phyloP scores from a whole-genome alignment of 495 filamentous ascomycete genomes.

The Oidiodendron maius region DNA sequence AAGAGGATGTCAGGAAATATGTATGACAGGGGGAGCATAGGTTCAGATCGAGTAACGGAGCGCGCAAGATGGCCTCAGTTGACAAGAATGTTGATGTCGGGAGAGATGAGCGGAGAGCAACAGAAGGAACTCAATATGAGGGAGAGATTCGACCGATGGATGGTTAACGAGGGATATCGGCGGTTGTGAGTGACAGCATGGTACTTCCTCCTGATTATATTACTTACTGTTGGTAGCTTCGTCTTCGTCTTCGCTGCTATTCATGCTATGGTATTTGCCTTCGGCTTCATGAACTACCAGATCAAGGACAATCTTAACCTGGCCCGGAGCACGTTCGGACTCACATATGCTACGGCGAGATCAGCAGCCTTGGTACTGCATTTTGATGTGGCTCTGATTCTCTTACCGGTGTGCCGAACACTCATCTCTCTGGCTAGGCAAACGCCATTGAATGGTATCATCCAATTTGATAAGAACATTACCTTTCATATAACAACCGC shows the following conservation, averaged over 20 bases:
- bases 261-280: slow-evolving; percentile 63
- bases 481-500: slow-evolving; percentile 75
- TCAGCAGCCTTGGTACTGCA: slow-evolving; percentile 65
- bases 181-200: slow-evolving; percentile 49
- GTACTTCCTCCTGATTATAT: slow-evolving; percentile 2
- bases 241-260: slow-evolving; percentile 62
- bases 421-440: slow-evolving; percentile 69
- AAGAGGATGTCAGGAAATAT: slow-evolving; percentile 38
- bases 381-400: slow-evolving; percentile 67
- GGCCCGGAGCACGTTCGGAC: slow-evolving; percentile 57
- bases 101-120: slow-evolving; percentile 60
- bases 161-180: slow-evolving; percentile 74
- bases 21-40: slow-evolving; percentile 21
- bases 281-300: slow-evolving; percentile 70
- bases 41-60: slow-evolving; percentile 44
- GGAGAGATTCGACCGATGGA: slow-evolving; percentile 55
- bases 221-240: slow-evolving; percentile 41
- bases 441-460: slow-evolving; percentile 70
- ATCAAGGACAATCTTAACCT: slow-evolving; percentile 63
- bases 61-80: slow-evolving; percentile 64
- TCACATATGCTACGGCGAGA: slow-evolving; percentile 66
- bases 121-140: slow-evolving; percentile 51
- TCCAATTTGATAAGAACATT: slow-evolving; percentile 78
- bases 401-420: slow-evolving; percentile 76
- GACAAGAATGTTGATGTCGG: slow-evolving; percentile 61